phyloP scores from a whole-genome alignment of 164 flowering plant genomes.

The Protea cynaroides region DNA sequence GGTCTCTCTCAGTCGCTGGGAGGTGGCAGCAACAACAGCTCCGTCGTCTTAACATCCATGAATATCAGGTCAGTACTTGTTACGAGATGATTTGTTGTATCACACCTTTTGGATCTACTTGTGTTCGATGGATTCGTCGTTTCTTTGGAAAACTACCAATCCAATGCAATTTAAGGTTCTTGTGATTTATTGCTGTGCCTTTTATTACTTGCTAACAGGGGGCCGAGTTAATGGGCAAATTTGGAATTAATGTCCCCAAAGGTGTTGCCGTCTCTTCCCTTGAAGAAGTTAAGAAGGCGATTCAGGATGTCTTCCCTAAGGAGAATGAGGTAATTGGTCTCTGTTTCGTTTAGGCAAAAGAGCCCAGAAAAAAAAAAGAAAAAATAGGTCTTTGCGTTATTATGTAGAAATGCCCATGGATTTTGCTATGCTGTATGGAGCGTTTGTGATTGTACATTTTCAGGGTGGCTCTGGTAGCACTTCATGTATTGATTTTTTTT shows the following conservation, averaged over 20 bases:
- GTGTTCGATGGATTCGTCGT: not conserved
- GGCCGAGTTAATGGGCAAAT: slow-evolving; percentile 85
- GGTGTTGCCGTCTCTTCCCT: slow-evolving; percentile 70
- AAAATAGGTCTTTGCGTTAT: no score
- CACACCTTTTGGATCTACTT: not conserved
- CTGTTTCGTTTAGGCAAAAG: no score
- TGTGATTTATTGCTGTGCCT: no score
- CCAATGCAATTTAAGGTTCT: not conserved
- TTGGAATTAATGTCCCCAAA: slow-evolving; percentile 89
- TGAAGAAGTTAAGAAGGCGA: slow-evolving; percentile 61
- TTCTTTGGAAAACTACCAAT: no score
- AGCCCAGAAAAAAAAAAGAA: no score
- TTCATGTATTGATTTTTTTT: not conserved
- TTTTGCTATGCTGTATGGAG: not conserved
- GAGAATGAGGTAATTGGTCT: slow-evolving; percentile 56
- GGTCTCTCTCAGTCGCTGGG: slow-evolving; percentile 79
- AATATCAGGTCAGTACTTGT: slow-evolving; percentile 64
- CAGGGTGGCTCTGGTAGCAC: not conserved
- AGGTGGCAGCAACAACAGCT: slow-evolving; percentile 96
- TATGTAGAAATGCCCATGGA: not conserved
- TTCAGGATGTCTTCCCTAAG: slow-evolving; percentile 53
- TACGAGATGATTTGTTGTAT: not conserved
- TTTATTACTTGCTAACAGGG: slow-evolving; percentile 40
- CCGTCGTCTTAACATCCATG: slow-evolving; percentile 96
- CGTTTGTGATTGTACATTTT: not conserved